These are phyloP conservation scores for Hanseniaspora gamundiae DNA, from an alignment of 1,139 yeast species.

Conservation along the genomic window DNA sequence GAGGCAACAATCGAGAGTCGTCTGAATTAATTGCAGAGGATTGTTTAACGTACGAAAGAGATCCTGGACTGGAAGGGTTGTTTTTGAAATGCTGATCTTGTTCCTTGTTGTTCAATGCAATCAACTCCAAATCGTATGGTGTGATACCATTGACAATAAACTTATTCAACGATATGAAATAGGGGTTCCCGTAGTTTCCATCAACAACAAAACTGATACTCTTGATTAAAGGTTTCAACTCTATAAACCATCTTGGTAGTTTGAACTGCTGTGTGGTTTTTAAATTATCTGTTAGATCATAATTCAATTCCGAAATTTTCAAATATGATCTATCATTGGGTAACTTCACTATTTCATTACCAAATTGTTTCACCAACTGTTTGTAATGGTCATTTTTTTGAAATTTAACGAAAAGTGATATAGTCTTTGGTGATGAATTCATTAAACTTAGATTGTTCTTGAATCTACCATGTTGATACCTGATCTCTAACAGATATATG, in stretches of 20 bases:
- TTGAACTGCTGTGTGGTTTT: conserved; percentile 20
- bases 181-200: conserved; percentile 26
- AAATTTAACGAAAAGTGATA: conserved; percentile 23
- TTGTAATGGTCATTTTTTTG: conserved; percentile 7
- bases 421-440: conserved; percentile 27
- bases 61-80: too few species aligned
- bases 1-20: background rate
- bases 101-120: conserved; percentile 6
- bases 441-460: conserved; percentile 24
- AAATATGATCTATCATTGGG: conserved; percentile 15
- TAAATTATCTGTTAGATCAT: conserved; percentile 18
- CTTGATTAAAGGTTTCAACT: conserved; percentile 19
- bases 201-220: conserved; percentile 21
- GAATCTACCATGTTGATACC: conserved; percentile 26
- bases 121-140: conserved; percentile 22
- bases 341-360: background rate
- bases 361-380: conserved; percentile 5
- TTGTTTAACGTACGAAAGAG: too few species aligned
- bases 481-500: conserved; percentile 23
- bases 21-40: too few species aligned
- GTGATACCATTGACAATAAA: conserved; percentile 28
- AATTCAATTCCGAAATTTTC: conserved; percentile 18
- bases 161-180: conserved; percentile 25
- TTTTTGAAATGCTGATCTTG: too few species aligned
- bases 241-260: conserved; percentile 23